Evolutionary conservation across 2,329 filamentous ascomycete species (phyloP).

Genomic region (Ascochyta koolunga): DNA sequence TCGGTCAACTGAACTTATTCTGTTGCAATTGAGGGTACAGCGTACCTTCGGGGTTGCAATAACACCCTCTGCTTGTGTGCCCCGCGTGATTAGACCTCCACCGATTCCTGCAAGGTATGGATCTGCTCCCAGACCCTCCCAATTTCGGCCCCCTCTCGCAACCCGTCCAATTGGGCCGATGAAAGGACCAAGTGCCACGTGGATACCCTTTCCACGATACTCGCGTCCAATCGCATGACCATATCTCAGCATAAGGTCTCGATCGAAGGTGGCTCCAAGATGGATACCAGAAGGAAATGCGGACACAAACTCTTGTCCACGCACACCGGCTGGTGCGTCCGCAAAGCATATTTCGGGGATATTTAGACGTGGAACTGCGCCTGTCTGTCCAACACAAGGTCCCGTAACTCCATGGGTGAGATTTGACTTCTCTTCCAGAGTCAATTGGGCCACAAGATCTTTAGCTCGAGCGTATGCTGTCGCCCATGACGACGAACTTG

Average conservation of each 20-base stretch:
- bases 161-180: slow-evolving; percentile 74
- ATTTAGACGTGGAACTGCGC: slow-evolving; percentile 44
- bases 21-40: background rate
- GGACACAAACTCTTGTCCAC: slow-evolving; percentile 39
- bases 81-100: slow-evolving; percentile 56
- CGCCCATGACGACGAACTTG: slow-evolving; percentile 32
- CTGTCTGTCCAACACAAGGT: slow-evolving; percentile 45
- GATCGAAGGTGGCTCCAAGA: slow-evolving; percentile 73
- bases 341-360: slow-evolving; percentile 49
- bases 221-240: slow-evolving; percentile 73
- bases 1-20: slow-evolving; percentile 28
- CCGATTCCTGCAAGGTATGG: slow-evolving; percentile 66
- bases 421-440: slow-evolving; percentile 52
- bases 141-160: slow-evolving; percentile 72
- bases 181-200: slow-evolving; percentile 71
- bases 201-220: slow-evolving; percentile 72
- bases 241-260: slow-evolving; percentile 69
- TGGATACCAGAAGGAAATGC: slow-evolving; percentile 40
- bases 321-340: slow-evolving; percentile 46
- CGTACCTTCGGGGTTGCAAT: slow-evolving; percentile 30
- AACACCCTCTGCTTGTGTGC: slow-evolving; percentile 61
- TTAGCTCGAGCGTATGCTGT: slow-evolving; percentile 45
- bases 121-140: slow-evolving; percentile 75
- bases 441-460: slow-evolving; percentile 49
- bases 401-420: slow-evolving; percentile 44